phyloP scores from a whole-genome alignment of 768 basidiomycete species.

The Termitomyces sp. region DNA sequence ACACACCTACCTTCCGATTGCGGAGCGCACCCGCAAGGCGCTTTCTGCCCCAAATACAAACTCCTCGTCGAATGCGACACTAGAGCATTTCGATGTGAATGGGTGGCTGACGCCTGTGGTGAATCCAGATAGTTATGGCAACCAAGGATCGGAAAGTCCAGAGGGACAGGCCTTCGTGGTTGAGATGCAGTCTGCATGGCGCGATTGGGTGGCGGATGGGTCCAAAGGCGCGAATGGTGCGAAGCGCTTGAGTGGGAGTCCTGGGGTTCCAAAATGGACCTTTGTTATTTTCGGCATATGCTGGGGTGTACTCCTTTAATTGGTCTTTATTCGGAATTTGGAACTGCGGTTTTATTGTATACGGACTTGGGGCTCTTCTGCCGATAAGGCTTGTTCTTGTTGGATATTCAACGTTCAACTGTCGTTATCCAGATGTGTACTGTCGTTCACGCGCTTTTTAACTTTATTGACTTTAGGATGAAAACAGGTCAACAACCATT shows the following conservation, averaged over 20 bases:
- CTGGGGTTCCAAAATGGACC: background rate
- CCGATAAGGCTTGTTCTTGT: background rate
- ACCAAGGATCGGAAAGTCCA: conserved; percentile 49
- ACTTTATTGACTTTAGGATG: background rate
- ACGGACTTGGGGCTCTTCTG: background rate
- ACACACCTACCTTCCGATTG: conserved; percentile 45
- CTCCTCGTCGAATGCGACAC: conserved; percentile 13
- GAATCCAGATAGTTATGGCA: conserved; percentile 52
- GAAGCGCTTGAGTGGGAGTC: background rate
- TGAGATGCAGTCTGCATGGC: conserved; percentile 67
- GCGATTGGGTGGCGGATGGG: conserved; percentile 64
- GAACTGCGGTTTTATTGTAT: background rate
- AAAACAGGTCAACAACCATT: background rate
- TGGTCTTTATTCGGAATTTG: background rate
- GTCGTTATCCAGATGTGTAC: background rate
- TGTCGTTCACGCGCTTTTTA: background rate
- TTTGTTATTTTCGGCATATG: background rate
- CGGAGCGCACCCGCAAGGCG: conserved; percentile 48
- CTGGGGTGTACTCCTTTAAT: conserved; percentile 3
- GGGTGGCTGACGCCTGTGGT: conserved; percentile 76
- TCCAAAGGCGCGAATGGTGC: conserved; percentile 43
- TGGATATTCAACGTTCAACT: background rate
- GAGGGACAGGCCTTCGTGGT: conserved; percentile 81
- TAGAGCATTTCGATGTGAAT: conserved; percentile 45
- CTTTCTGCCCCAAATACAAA: conserved; percentile 19